A percentile compares a stretch with the other conserved stretches of the same genome.
Conservation (phyloP, 2,329 filamentous ascomycete species). For the Exserohilum turcica region DNA sequence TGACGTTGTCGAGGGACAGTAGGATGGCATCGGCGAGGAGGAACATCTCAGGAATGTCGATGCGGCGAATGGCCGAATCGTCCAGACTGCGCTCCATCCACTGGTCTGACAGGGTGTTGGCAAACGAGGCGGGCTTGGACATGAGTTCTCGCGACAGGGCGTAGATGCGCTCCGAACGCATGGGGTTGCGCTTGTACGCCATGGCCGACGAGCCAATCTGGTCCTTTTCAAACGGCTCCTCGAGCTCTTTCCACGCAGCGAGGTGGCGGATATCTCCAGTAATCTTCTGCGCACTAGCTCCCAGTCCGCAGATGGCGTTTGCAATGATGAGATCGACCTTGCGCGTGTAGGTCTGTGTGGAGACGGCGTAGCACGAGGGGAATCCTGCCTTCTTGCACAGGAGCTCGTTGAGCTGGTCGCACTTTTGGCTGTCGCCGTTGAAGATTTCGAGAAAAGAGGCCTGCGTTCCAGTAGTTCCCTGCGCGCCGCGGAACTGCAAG, state of each 20-base stretch:
- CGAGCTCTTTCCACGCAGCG: slow-evolving; percentile 78
- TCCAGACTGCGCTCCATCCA: slow-evolving; percentile 82
- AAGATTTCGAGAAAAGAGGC: slow-evolving; percentile 77
- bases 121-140: slow-evolving; percentile 60
- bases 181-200: slow-evolving; percentile 68
- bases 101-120: slow-evolving; percentile 71
- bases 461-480: slow-evolving; percentile 53
- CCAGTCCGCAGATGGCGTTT: slow-evolving; percentile 79
- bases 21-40: slow-evolving; percentile 62
- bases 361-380: slow-evolving; percentile 64
- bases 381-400: slow-evolving; percentile 71
- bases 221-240: slow-evolving; percentile 80
- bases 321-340: slow-evolving; percentile 83
- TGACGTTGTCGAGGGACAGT: slow-evolving; percentile 74
- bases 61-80: slow-evolving; percentile 71
- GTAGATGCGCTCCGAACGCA: slow-evolving; percentile 67
- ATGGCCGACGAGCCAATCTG: slow-evolving; percentile 60
- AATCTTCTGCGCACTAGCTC: slow-evolving; percentile 78
- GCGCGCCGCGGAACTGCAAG: slow-evolving; percentile 72
- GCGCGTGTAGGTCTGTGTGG: slow-evolving; percentile 75
- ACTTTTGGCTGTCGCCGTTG: slow-evolving; percentile 63
- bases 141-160: slow-evolving; percentile 62
- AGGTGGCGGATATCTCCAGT: slow-evolving; percentile 75
- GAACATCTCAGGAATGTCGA: slow-evolving; percentile 56
- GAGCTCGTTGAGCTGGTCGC: slow-evolving; percentile 66